phyloP scores from a whole-genome alignment of 2,329 filamentous ascomycete genomes.

The Sphaerulina vaccinii region DNA sequence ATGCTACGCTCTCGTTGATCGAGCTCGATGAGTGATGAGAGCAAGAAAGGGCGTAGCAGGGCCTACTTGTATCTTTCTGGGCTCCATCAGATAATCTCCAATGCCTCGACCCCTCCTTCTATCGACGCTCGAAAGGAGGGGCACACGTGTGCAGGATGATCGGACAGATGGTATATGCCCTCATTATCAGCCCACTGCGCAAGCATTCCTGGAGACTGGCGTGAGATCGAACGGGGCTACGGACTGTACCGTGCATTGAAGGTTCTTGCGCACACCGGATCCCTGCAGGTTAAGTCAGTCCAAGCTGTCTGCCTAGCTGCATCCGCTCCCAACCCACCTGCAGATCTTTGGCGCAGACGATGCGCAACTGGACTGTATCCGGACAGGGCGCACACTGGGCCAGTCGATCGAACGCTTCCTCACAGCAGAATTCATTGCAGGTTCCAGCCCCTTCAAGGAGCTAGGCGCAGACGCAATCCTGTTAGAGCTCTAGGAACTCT shows the following conservation, averaged over 20 bases:
- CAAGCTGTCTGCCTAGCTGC: slow-evolving; percentile 5
- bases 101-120: slow-evolving; percentile 15
- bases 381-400: background rate
- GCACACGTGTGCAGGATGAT: slow-evolving; percentile 15
- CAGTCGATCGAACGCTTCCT: too few relatives aligned
- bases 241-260: slow-evolving; percentile 12
- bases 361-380: slow-evolving; percentile 2
- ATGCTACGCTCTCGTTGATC: background rate
- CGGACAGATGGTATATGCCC: slow-evolving; percentile 23
- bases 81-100: background rate
- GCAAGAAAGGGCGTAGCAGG: slow-evolving; percentile 2
- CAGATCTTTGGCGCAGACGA: slow-evolving; percentile 5
- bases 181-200: slow-evolving; percentile 12
- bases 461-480: too few relatives aligned
- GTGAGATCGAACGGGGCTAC: slow-evolving; percentile 17
- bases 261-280: slow-evolving; percentile 14
- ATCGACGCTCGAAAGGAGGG: slow-evolving; percentile 23
- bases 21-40: background rate
- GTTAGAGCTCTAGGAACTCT: too few relatives aligned
- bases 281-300: slow-evolving; percentile 10
- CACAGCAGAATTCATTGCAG: too few relatives aligned
- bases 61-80: slow-evolving; percentile 19
- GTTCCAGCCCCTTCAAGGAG: too few relatives aligned
- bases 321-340: slow-evolving; percentile 7
- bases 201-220: slow-evolving; percentile 18